phyloP scores from a whole-genome alignment of 805 yeast species.

The Middelhovenomyces tepae region DNA sequence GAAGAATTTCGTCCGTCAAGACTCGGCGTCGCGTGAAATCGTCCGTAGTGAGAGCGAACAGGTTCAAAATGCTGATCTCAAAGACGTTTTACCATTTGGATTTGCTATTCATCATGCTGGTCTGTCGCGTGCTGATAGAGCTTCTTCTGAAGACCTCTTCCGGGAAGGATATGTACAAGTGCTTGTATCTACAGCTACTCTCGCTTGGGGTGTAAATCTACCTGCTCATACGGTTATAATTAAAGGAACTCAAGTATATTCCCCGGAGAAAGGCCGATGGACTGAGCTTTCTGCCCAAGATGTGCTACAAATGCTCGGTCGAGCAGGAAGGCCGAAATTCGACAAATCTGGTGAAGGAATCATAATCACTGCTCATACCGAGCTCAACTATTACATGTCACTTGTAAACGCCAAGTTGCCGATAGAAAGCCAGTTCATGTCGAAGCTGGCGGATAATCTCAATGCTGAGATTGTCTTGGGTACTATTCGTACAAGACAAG shows the following conservation, averaged over 20 bases:
- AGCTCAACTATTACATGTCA: conserved; percentile 81
- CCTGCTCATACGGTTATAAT: conserved; percentile 94
- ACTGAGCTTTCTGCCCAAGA: conserved; percentile 90
- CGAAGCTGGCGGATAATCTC: conserved; percentile 58
- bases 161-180: conserved; percentile 82
- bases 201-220: conserved; percentile 95
- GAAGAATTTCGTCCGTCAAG: conserved; percentile 37
- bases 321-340: conserved; percentile 95
- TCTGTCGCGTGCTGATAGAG: conserved; percentile 59
- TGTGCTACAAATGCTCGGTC: conserved; percentile 91
- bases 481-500: conserved; percentile 46
- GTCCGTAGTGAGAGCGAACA: conserved; percentile 53
- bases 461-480: conserved; percentile 87
- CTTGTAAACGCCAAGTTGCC: conserved; percentile 87
- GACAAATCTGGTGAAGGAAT: conserved; percentile 92
- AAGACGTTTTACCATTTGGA: conserved; percentile 57
- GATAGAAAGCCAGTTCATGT: conserved; percentile 78
- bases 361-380: conserved; percentile 78
- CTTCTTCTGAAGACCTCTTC: conserved; percentile 73
- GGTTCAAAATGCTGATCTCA: conserved; percentile 44
- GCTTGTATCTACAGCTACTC: conserved; percentile 81
- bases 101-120: conserved; percentile 94
- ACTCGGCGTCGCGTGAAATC: conserved; percentile 54
- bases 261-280: conserved; percentile 88
- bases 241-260: conserved; percentile 88